Evolutionary conservation across 352 stramenopile genomes (phyloP), one percentile per base, ranked within the genome.

Genomic region (Aphanomyces astaci): DNA sequence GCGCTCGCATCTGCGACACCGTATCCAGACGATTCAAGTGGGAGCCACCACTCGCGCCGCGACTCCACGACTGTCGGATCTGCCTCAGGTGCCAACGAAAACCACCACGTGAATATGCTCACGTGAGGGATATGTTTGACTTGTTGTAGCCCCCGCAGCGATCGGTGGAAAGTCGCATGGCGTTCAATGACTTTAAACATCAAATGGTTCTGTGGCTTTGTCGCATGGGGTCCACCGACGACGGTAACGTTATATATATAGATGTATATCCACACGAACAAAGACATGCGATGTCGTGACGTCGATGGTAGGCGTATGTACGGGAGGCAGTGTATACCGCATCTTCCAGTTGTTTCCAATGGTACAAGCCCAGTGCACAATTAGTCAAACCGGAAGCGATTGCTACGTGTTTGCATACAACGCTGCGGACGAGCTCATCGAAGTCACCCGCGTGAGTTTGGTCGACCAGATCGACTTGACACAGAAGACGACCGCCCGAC

Each of bases 391-490:
- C 7, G 56, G 56, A 27, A 46, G 3, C 24, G 25, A 53, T 27
- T 65, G 56, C 36, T 53, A 40, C 56, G 56, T 65, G 19, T 53
- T 51, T 39, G 56, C 31, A 2, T 65, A 53, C 22, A 39, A 65
- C 33, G 24, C 11, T 9, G 24, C 22, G 13, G 31, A 65, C 28
- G 7, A 10, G 10, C 4, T 53, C 11, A 25, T 53, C 24, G 56
- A 65, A 27, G 24, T 54, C 40, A 53, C 56, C 3, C 33, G 56
- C 9, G 32, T 65, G 22, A 51, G 40, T 39, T 51, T 65, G 32
- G 11, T 65, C 11, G 46, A 32, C 36, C 56, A 48, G 10, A 30
- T 65, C n/a, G 28, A 51, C 22, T 40, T 65, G 31, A 10, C 13
- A 7, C 48, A 55, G 22, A 43, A 7, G 36, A 43, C 36, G 36